Evolutionary conservation across 768 basidiomycete species (phyloP).

Genomic region (Termitomyces sp.): DNA sequence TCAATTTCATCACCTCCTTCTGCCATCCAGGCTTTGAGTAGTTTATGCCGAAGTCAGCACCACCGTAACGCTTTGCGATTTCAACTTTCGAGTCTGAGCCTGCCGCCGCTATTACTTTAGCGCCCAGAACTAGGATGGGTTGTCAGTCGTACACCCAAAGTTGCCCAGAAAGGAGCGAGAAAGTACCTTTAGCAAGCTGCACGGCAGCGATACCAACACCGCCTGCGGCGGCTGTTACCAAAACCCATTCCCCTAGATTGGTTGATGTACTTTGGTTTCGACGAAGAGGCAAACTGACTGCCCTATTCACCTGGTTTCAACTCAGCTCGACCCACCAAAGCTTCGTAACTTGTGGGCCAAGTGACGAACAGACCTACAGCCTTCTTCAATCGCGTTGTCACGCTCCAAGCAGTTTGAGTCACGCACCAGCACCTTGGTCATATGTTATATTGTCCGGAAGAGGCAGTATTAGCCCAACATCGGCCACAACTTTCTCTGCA

Average conservation of each 20-base stretch:
- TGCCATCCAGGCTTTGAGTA: slow-evolving; percentile 84
- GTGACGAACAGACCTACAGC: slow-evolving; percentile 71
- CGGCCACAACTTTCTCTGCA: slow-evolving; percentile 67
- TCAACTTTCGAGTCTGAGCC: slow-evolving; percentile 76
- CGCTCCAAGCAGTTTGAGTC: not conserved
- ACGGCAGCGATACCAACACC: slow-evolving; percentile 92
- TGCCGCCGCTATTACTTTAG: slow-evolving; percentile 92
- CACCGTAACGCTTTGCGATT: slow-evolving; percentile 68
- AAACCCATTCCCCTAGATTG: slow-evolving; percentile 75
- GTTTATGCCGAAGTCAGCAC: slow-evolving; percentile 79
- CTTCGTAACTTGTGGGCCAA: slow-evolving; percentile 93
- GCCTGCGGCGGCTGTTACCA: slow-evolving; percentile 94
- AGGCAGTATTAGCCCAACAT: slow-evolving; percentile 46
- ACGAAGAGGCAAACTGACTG: not conserved
- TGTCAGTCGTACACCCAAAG: not conserved
- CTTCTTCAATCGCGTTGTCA: not conserved
- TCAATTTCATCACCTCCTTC: slow-evolving; percentile 81
- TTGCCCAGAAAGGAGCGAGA: not conserved
- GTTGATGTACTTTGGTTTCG: not conserved
- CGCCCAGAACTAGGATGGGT: slow-evolving; percentile 62
- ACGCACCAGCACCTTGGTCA: slow-evolving; percentile 79
- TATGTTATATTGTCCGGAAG: slow-evolving; percentile 75
- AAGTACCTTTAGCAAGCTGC: slow-evolving; percentile 89
- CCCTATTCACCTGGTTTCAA: slow-evolving; percentile 60
- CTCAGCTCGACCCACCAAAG: slow-evolving; percentile 77